Percentiles rank a stretch among this genome's conserved stretches.
These are phyloP conservation scores for Sechiopsis laciniata DNA, from an alignment of 306 rosid species.

Conservation along the genomic window DNA sequence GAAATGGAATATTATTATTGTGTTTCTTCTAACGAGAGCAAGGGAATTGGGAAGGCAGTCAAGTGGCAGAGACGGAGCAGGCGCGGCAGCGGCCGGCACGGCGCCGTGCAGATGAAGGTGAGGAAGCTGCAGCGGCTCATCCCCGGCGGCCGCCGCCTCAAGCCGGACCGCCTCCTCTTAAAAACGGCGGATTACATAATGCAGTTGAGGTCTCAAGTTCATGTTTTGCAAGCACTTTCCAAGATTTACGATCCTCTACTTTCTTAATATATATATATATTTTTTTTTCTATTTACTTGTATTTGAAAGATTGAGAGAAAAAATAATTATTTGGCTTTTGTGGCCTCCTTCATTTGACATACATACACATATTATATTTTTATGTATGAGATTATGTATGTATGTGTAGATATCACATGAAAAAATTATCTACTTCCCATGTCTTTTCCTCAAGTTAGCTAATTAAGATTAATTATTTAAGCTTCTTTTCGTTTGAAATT, in stretches of 20 bases:
- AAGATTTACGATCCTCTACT: constrained; percentile 34
- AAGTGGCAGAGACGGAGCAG: constrained; percentile 37
- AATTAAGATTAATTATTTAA: neutral
- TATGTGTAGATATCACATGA: constrained; percentile 14
- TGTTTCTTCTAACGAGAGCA: constrained; percentile 21
- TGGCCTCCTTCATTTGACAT: neutral
- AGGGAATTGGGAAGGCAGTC: constrained; percentile 23
- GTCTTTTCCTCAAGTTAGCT: neutral
- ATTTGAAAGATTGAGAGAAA: neutral
- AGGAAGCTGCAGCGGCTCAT: constrained; percentile 54
- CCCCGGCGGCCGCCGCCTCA: constrained; percentile 60
- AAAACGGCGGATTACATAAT: constrained; percentile 66
- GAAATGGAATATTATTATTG: neutral
- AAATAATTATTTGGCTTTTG: neutral
- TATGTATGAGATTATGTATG: neutral
- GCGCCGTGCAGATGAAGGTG: constrained; percentile 47
- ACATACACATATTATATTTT: neutral
- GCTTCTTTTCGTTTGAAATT: too few species aligned
- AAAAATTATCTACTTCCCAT: neutral
- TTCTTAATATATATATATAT: neutral
- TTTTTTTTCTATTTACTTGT: too few species aligned
- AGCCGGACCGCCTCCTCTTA: constrained; percentile 52
- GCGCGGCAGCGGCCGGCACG: constrained; percentile 21
- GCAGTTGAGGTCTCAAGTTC: constrained; percentile 68
- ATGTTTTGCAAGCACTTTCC: constrained; percentile 62